Evolutionary conservation across 495 filamentous ascomycete species (phyloP).

Genomic region (Lasiosphaeris hirsuta): DNA sequence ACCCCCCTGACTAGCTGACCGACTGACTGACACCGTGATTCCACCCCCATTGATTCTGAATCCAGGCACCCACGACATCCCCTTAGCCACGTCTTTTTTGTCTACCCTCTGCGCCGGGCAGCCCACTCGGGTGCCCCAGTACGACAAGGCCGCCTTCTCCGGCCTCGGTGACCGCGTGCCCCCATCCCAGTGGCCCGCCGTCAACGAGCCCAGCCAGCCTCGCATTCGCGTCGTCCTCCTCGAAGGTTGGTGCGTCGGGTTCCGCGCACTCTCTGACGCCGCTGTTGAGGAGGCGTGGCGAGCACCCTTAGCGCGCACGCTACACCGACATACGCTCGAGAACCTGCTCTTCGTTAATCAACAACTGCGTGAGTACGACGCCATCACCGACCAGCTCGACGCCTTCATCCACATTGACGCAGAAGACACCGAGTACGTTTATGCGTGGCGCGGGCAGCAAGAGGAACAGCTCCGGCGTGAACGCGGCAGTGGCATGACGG

Average conservation of each 20-base stretch:
- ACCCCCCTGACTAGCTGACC: not conserved
- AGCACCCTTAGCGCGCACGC: conserved; percentile 38
- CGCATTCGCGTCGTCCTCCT: conserved; percentile 68
- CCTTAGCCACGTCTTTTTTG: conserved; percentile 61
- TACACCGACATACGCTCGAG: conserved; percentile 58
- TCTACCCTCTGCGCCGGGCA: conserved; percentile 50
- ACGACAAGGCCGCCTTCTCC: conserved; percentile 76
- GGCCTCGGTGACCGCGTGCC: conserved; percentile 78
- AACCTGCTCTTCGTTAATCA: conserved; percentile 73
- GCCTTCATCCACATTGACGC: conserved; percentile 90
- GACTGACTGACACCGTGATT: no score
- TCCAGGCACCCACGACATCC: conserved; percentile 78
- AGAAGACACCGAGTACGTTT: conserved; percentile 70
- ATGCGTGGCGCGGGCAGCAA: conserved; percentile 83
- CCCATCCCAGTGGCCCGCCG: conserved; percentile 54
- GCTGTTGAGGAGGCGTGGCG: conserved; percentile 56
- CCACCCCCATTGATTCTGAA: not conserved
- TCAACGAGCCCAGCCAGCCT: conserved; percentile 54
- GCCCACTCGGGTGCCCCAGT: conserved; percentile 65
- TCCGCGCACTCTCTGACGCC: conserved; percentile 58
- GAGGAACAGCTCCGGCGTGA: conserved; percentile 62
- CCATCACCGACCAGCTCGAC: conserved; percentile 68
- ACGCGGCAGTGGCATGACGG: conserved; percentile 68
- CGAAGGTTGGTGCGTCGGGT: conserved; percentile 93
- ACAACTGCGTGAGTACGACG: conserved; percentile 65